These are phyloP conservation scores for Cordyceps tenuipes DNA, from an alignment of 2,329 filamentous ascomycete species.

Conservation along the genomic window DNA sequence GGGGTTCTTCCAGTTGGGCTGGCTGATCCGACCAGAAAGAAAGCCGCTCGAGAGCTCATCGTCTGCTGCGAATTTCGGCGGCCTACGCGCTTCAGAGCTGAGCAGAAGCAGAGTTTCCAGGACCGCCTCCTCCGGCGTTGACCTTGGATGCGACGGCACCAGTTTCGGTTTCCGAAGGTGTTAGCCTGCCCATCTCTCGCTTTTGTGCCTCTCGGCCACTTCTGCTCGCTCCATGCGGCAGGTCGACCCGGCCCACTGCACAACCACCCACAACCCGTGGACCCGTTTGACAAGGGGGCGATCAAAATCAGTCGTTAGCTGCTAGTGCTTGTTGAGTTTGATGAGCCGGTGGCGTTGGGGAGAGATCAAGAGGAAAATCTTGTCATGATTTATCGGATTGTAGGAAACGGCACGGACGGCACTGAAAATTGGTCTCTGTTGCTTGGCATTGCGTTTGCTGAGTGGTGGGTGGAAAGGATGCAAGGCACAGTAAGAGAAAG, in stretches of 20 bases:
- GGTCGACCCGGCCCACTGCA: neutral
- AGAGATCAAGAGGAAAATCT: neutral
- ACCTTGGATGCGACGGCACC: constrained; percentile 3
- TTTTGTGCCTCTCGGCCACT: neutral
- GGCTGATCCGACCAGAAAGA: too few species aligned
- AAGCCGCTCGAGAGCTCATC: too few species aligned
- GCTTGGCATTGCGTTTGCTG: neutral
- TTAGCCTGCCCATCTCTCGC: neutral
- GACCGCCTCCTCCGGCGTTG: neutral
- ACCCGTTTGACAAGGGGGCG: neutral
- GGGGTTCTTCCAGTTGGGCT: too few species aligned
- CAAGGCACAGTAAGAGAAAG: neutral
- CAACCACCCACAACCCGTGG: neutral
- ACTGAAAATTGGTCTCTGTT: neutral
- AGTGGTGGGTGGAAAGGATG: neutral
- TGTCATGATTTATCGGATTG: neutral
- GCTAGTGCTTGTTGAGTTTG: neutral
- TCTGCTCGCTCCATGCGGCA: neutral
- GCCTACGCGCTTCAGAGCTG: neutral
- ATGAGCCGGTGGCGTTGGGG: neutral
- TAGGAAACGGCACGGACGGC: neutral
- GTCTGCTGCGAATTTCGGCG: neutral
- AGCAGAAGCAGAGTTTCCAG: neutral
- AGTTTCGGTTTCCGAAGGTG: constrained; percentile 2
- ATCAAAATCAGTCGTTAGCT: neutral